phyloP scores from a whole-genome alignment of 2,329 filamentous ascomycete species.

The Elsinoe australis region DNA sequence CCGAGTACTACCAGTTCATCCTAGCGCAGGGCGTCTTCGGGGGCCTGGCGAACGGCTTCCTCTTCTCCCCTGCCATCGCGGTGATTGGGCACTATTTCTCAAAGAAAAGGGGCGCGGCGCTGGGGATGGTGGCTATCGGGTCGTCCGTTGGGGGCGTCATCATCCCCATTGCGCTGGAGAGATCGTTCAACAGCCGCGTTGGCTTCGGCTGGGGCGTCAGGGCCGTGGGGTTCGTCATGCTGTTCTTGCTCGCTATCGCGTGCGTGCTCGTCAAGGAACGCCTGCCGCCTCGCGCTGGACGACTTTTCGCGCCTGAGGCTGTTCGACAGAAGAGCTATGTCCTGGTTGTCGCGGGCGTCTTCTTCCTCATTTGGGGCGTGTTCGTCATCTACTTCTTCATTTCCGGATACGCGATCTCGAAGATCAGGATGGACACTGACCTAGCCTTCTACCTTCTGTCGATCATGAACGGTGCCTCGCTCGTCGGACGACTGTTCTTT shows the following conservation, averaged over 20 bases:
- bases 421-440: slow-evolving; percentile 42
- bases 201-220: slow-evolving; percentile 48
- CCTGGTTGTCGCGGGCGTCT: slow-evolving; percentile 39
- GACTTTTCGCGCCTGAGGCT: slow-evolving; percentile 24
- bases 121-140: slow-evolving; percentile 51
- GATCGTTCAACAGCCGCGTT: slow-evolving; percentile 36
- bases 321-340: slow-evolving; percentile 38
- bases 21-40: slow-evolving; percentile 43
- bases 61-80: slow-evolving; percentile 56
- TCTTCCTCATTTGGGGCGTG: slow-evolving; percentile 31
- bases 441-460: slow-evolving; percentile 57
- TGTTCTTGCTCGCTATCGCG: slow-evolving; percentile 19
- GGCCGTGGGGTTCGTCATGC: slow-evolving; percentile 38
- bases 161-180: slow-evolving; percentile 42
- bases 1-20: slow-evolving; percentile 43
- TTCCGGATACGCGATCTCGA: slow-evolving; percentile 49
- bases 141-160: slow-evolving; percentile 43
- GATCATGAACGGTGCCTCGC: slow-evolving; percentile 55
- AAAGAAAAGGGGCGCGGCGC: slow-evolving; percentile 46
- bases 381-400: slow-evolving; percentile 47
- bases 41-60: slow-evolving; percentile 48
- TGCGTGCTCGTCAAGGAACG: slow-evolving; percentile 7
- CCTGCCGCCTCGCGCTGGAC: slow-evolving; percentile 14
- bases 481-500: slow-evolving; percentile 45
- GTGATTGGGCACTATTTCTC: slow-evolving; percentile 58